phyloP scores from a whole-genome alignment of 805 yeast genomes.

The Suhomyces tanzawaensis region DNA sequence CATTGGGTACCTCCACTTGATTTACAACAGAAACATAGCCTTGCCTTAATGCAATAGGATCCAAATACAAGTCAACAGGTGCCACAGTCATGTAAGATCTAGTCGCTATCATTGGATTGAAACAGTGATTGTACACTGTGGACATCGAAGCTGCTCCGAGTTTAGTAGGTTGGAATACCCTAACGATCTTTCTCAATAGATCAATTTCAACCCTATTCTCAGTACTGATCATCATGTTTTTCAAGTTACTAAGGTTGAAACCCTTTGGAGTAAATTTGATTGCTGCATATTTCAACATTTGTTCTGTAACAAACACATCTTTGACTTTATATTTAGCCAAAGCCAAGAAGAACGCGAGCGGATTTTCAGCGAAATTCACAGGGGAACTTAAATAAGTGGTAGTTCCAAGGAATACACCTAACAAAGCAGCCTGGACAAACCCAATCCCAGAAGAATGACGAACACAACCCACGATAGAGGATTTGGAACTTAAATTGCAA shows the following conservation, averaged over 20 bases:
- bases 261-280: slow-evolving; percentile 58
- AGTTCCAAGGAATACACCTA: slow-evolving; percentile 86
- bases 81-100: slow-evolving; percentile 87
- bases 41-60: slow-evolving; percentile 84
- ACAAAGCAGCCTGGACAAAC: slow-evolving; percentile 74
- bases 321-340: slow-evolving; percentile 76
- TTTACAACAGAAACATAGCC: slow-evolving; percentile 81
- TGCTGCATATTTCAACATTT: slow-evolving; percentile 76
- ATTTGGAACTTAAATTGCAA: slow-evolving; percentile 70
- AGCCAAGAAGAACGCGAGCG: slow-evolving; percentile 66
- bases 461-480: slow-evolving; percentile 81
- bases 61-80: slow-evolving; percentile 83
- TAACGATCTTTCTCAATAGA: slow-evolving; percentile 55
- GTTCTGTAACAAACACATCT: slow-evolving; percentile 81
- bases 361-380: slow-evolving; percentile 70
- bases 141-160: slow-evolving; percentile 69
- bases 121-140: slow-evolving; percentile 71
- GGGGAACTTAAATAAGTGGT: slow-evolving; percentile 81
- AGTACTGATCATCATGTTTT: slow-evolving; percentile 81
- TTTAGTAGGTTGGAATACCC: slow-evolving; percentile 60
- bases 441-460: slow-evolving; percentile 85
- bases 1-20: slow-evolving; percentile 64
- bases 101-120: slow-evolving; percentile 80
- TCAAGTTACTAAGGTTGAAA: slow-evolving; percentile 58
- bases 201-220: slow-evolving; percentile 69